Evolutionary conservation across 2,329 filamentous ascomycete genomes (phyloP).

Genomic region (Ophiocordyceps sinensis): DNA sequence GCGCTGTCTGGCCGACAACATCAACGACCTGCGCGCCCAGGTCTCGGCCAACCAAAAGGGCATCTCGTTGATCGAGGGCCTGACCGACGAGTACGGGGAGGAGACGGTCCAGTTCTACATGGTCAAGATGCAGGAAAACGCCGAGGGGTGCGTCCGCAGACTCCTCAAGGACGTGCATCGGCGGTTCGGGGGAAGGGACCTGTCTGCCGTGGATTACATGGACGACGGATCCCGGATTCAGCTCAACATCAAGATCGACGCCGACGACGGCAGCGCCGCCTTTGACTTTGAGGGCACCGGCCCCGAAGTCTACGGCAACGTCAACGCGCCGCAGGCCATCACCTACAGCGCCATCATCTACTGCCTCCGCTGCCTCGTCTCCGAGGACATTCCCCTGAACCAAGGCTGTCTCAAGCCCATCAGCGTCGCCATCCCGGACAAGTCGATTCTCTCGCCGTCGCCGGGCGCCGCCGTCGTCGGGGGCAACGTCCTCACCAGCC

Average conservation of each 20-base stretch:
- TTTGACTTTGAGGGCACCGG: conserved; percentile 34
- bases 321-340: conserved; percentile 18
- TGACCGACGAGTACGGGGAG: conserved; percentile 62
- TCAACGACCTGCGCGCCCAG: conserved; percentile 77
- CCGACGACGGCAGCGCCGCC: conserved; percentile 57
- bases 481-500: conserved; percentile 67
- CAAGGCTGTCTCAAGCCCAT: conserved; percentile 73
- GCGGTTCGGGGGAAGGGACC: conserved; percentile 4
- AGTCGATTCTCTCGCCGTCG: conserved; percentile 60
- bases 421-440: conserved; percentile 56
- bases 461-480: conserved; percentile 69
- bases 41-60: conserved; percentile 79
- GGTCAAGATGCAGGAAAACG: conserved; percentile 25
- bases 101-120: conserved; percentile 51
- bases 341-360: conserved; percentile 59
- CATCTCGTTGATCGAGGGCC: conserved; percentile 54
- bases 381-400: conserved; percentile 71
- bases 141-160: conserved; percentile 50
- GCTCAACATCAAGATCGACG: conserved; percentile 61
- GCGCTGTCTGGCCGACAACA: conserved; percentile 65
- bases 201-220: conserved; percentile 45
- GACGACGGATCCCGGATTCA: conserved; percentile 72
- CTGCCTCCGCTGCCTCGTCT: conserved; percentile 66
- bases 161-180: conserved; percentile 8
- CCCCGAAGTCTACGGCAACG: conserved; percentile 16